phyloP scores from a whole-genome alignment of 2,329 filamentous ascomycete species.

The Colletotrichum abscissum region DNA sequence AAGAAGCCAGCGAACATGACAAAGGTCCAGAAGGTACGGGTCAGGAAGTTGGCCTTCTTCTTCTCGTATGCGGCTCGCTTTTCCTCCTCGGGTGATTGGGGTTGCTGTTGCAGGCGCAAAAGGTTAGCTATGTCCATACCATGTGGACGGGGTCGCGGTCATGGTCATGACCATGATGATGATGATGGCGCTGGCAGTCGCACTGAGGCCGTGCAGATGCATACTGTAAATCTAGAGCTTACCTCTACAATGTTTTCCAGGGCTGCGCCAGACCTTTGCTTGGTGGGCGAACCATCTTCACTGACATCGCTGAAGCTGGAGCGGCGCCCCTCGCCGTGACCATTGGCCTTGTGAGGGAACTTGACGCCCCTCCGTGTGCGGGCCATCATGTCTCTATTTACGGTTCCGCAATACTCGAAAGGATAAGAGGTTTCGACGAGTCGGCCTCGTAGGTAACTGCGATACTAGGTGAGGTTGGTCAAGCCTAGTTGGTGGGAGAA shows the following conservation, averaged over 20 bases:
- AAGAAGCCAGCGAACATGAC: slow-evolving; percentile 98
- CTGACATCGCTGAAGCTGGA: slow-evolving; percentile 79
- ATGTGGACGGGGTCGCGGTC: no score
- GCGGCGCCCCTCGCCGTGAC: slow-evolving; percentile 66
- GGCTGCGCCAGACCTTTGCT: slow-evolving; percentile 37
- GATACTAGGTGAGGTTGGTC: neutral
- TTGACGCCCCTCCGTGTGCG: slow-evolving; percentile 63
- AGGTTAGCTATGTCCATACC: slow-evolving; percentile 1
- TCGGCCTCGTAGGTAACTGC: neutral
- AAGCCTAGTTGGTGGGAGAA: neutral
- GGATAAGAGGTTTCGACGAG: neutral
- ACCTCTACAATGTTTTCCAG: slow-evolving; percentile 54
- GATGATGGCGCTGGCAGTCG: neutral
- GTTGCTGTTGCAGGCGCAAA: slow-evolving; percentile 49
- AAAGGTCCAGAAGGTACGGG: slow-evolving; percentile 96
- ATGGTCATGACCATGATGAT: no score
- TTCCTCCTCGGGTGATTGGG: slow-evolving; percentile 50
- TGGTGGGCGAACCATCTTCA: slow-evolving; percentile 61
- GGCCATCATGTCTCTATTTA: slow-evolving; percentile 42
- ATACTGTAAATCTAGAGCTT: neutral
- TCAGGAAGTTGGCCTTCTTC: slow-evolving; percentile 98
- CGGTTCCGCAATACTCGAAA: neutral
- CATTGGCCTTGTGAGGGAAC: slow-evolving; percentile 65
- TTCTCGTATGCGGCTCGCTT: slow-evolving; percentile 84
- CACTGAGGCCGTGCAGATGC: neutral